Percentiles rank a stretch among this genome's conserved stretches.
phyloP scores from a whole-genome alignment of 352 stramenopile species.

The Bremia lactucae region DNA sequence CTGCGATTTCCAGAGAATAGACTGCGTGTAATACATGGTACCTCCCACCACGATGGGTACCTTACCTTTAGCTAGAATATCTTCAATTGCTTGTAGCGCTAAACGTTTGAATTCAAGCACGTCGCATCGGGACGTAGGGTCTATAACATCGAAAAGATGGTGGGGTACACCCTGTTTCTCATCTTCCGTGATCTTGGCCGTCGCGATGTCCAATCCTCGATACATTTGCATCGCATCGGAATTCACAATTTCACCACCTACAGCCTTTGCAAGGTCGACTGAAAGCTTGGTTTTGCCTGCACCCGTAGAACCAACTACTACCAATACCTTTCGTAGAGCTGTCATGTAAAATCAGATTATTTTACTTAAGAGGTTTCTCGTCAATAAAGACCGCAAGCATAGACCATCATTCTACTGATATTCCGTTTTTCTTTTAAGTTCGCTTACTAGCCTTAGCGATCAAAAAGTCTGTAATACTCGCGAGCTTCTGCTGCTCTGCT shows the following conservation, averaged over 20 bases:
- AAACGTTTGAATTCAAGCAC: conserved; percentile 76
- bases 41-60: conserved; percentile 86
- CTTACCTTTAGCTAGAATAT: conserved; percentile 78
- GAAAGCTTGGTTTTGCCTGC: conserved; percentile 89
- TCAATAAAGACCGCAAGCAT: too few relatives aligned
- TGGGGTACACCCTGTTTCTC: conserved; percentile 85
- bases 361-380: too few relatives aligned
- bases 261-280: conserved; percentile 82
- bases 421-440: too few relatives aligned
- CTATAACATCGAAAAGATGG: conserved; percentile 82
- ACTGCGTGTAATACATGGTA: conserved; percentile 90
- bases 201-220: conserved; percentile 79
- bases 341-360: too few relatives aligned
- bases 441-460: conserved; percentile 53
- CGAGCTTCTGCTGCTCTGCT: conserved; percentile 29
- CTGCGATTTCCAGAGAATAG: conserved; percentile 81
- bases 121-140: conserved; percentile 60
- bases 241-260: conserved; percentile 87
- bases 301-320: conserved; percentile 87
- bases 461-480: conserved; percentile 51
- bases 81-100: conserved; percentile 67
- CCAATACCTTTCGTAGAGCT: conserved; percentile 67
- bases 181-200: conserved; percentile 77
- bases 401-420: too few relatives aligned
- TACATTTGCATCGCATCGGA: conserved; percentile 90